Base-by-base conservation (phyloP, 768 basidiomycete genomes). In the Rhodotorula paludigena region DNA sequence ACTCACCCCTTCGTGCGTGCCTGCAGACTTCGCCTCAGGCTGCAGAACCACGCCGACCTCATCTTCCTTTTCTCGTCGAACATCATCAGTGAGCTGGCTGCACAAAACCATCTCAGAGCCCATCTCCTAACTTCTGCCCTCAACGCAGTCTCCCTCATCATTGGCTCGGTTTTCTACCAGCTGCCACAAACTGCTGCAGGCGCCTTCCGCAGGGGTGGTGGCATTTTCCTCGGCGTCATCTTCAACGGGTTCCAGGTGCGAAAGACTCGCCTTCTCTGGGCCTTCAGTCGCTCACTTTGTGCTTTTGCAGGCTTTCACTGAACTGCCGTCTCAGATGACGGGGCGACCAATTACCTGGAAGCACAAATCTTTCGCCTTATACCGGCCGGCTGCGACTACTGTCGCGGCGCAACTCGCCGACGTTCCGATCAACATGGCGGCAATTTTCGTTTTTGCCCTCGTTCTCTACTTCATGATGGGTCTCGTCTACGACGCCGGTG, bases 121-220 rank as follows among this genome's bases (percentile, higher is more conserved):
- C n/a, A 83, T 88, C 28, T 87, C 87, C 48, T 85, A 88, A 77
- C 81, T 87, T n/a, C 90, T 20, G 87, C 82, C 87, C 89, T 83
- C 16, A 32, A 2, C 10, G 20, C 51, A 52, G 86, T 85, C 79
- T 68, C 77, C 36, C 49, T 76, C 47, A 76, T 77, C 65, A 66
- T 72, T 21, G 63, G 54, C 15, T 33, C 36, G 25, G 39, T 65
- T 11, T 94, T 85, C 80, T 85, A 86, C 74, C 84, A 87, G 56
- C 82, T 88, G 53, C 88, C 89, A 3, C 74, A 82, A 16, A 86
- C 87, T 0, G 85, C 91, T 11, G 82, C 83, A 47, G 92, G 92
- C 39, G 89, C 87, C 0, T 96, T 96, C 80, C 90, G 90, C 30
- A 85, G 91, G 68, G 90, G 89, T 53, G 83, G 89, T 78, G 84